phyloP scores from a whole-genome alignment of 2,329 filamentous ascomycete genomes.

The Sporothrix brunneoviolacea region DNA sequence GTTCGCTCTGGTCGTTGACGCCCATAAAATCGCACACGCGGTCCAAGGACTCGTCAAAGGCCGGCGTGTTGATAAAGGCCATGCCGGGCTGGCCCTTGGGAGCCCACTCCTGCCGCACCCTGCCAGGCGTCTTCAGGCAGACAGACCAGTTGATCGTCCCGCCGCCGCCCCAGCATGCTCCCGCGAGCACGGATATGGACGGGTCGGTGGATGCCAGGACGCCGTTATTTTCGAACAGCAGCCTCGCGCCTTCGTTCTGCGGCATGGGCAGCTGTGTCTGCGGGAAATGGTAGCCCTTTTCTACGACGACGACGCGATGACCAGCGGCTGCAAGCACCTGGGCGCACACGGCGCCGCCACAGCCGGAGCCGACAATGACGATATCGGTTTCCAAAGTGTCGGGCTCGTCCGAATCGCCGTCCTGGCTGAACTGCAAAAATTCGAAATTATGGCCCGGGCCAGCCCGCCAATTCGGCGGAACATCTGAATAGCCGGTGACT shows the following conservation, averaged over 20 bases:
- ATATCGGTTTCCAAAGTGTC: slow-evolving; percentile 70
- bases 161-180: slow-evolving; percentile 75
- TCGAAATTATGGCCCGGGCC: slow-evolving; percentile 48
- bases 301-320: slow-evolving; percentile 62
- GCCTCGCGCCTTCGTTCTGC: slow-evolving; percentile 49
- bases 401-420: slow-evolving; percentile 28
- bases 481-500: slow-evolving; percentile 51
- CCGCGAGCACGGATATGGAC: slow-evolving; percentile 56
- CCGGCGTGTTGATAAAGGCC: slow-evolving; percentile 63
- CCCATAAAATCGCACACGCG: slow-evolving; percentile 75
- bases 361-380: slow-evolving; percentile 80
- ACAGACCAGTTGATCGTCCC: slow-evolving; percentile 83
- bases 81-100: slow-evolving; percentile 51
- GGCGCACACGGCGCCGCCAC: slow-evolving; percentile 74
- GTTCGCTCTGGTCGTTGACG: slow-evolving; percentile 56
- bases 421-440: slow-evolving; percentile 51
- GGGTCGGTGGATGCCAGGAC: slow-evolving; percentile 48
- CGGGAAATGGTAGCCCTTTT: slow-evolving; percentile 69
- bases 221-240: slow-evolving; percentile 66
- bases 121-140: slow-evolving; percentile 59
- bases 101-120: slow-evolving; percentile 77
- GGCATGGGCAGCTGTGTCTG: slow-evolving; percentile 69
- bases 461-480: slow-evolving; percentile 44
- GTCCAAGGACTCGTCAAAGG: slow-evolving; percentile 74
- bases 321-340: slow-evolving; percentile 75